phyloP scores from a whole-genome alignment of 257 asterid species.

The Hygrophila difformis region DNA sequence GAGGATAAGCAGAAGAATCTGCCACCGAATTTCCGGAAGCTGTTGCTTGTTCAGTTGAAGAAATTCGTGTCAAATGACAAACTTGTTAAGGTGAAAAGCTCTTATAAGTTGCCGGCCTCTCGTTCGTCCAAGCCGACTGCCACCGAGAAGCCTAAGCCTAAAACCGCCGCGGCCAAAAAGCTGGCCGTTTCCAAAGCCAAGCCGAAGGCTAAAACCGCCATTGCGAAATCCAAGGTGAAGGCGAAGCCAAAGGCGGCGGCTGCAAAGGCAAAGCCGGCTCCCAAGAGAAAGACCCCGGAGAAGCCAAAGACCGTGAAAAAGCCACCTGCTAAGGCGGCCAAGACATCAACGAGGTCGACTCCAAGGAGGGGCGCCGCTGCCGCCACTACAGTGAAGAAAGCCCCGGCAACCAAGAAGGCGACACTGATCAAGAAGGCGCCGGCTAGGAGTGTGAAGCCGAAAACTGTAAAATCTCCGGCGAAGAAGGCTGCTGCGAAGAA shows the following conservation, averaged over 20 bases:
- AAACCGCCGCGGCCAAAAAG: conserved; percentile 20
- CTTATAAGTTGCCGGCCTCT: conserved; percentile 36
- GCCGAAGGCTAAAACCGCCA: conserved; percentile 14
- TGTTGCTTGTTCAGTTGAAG: conserved; percentile 39
- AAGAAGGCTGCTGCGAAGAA: conserved; percentile 29
- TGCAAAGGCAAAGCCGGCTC: conserved; percentile 24
- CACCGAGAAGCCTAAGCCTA: conserved; percentile 28
- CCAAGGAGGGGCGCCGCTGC: conserved; percentile 26
- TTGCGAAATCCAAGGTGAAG: conserved; percentile 15
- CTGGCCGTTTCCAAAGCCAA: conserved; percentile 7
- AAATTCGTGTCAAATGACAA: conserved; percentile 46
- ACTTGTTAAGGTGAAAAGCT: conserved; percentile 39
- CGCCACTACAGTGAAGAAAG: conserved; percentile 12
- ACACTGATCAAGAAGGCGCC: conserved; percentile 32
- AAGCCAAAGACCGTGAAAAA: conserved; percentile 28
- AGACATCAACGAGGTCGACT: conserved; percentile 36
- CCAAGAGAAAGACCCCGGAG: conserved; percentile 42
- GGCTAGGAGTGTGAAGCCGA: conserved; percentile 25
- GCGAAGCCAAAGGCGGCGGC: conserved; percentile 26
- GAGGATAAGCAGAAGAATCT: conserved; percentile 53
- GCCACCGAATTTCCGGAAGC: conserved; percentile 46
- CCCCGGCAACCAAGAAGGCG: conserved; percentile 26
- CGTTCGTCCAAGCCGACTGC: conserved; percentile 20
- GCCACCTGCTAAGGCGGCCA: conserved; percentile 47
- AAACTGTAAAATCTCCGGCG: conserved; percentile 31